phyloP scores from a whole-genome alignment of 2,329 filamentous ascomycete genomes.

The Aspergillus niger region DNA sequence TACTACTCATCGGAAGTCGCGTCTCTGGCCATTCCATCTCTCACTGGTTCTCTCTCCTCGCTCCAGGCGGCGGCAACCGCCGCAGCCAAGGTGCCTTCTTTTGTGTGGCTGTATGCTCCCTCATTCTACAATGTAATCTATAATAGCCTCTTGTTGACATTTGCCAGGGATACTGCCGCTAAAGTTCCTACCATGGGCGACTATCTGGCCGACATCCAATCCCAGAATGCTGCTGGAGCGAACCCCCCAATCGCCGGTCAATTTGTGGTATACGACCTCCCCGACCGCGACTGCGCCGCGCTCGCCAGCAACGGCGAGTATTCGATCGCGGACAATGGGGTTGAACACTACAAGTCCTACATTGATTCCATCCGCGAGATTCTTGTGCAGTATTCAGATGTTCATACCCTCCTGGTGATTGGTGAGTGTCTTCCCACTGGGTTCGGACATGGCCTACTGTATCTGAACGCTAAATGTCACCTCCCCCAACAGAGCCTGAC shows the following conservation, averaged over 20 bases:
- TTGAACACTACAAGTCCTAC: slow-evolving; percentile 56
- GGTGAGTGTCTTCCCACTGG: slow-evolving; percentile 31
- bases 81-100: slow-evolving; percentile 55
- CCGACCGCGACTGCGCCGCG: slow-evolving; percentile 65
- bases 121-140: neutral
- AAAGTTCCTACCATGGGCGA: slow-evolving; percentile 54
- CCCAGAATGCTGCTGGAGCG: slow-evolving; percentile 51
- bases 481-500: slow-evolving; percentile 57
- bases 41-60: slow-evolving; percentile 51
- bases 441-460: too few relatives aligned
- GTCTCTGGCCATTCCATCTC: slow-evolving; percentile 62
- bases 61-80: slow-evolving; percentile 52
- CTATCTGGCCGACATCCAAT: slow-evolving; percentile 51
- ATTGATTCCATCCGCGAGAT: slow-evolving; percentile 58
- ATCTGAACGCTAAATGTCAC: slow-evolving; percentile 4
- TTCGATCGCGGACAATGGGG: slow-evolving; percentile 54
- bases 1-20: slow-evolving; percentile 58
- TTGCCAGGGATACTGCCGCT: slow-evolving; percentile 46
- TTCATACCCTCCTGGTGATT: slow-evolving; percentile 54
- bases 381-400: slow-evolving; percentile 57
- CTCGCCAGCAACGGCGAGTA: slow-evolving; percentile 66
- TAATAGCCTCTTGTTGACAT: neutral
- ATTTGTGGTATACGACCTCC: slow-evolving; percentile 65
- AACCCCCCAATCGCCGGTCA: slow-evolving; percentile 51
- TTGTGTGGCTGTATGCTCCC: slow-evolving; percentile 52